Evolutionary conservation across 345 rosid genomes (phyloP), one percentile per base, ranked within the genome.

Genomic region (Gossypium bickii): DNA sequence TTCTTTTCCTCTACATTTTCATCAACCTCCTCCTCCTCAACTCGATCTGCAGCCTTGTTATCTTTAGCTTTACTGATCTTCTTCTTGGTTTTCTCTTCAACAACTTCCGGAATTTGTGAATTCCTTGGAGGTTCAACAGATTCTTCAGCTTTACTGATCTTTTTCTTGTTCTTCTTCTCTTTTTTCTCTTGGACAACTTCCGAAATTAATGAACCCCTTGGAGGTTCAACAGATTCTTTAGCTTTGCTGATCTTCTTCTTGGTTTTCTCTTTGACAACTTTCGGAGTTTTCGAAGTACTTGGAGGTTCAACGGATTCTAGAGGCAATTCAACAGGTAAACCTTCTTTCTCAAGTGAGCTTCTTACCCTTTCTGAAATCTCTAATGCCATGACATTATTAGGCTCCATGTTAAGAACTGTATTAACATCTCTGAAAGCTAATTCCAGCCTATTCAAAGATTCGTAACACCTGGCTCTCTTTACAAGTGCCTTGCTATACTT

Each of bases 391-490:
- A 83, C 73, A 82, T 92, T 94, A 38, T 87, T 88, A 0, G 89
- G 93, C 81, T 94, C 98, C 69, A 83, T 63, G 29, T 86, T 80
- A 63, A 92, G 83, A 75, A 94, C 97, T 52, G 74, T 24, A 73
- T 73, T 80, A 56, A 92, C 90, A 82, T 94, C 98, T 86, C 81
- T 85, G 55, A 90, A 70, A 0, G 97, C 92, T 71, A 89, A 87
- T 81, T 92, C 97, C 20, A 89, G 80, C 81, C 87, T 86, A 82
- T 90, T 90, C 89, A 94, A 83, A 13, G 92, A 91, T 80, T 94
- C 98, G 3, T 89, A 90, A 75, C 98, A 94, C 81, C 97, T 87
- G 1, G 97, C 93, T 80, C 97, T 86, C 83, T 94, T 94, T 71
- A 92, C 53, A 79, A 94, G 82, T 1, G 97, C 93, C 83, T 89